phyloP scores from a whole-genome alignment of 2,329 filamentous ascomycete genomes.

The Xylaria sp. region DNA sequence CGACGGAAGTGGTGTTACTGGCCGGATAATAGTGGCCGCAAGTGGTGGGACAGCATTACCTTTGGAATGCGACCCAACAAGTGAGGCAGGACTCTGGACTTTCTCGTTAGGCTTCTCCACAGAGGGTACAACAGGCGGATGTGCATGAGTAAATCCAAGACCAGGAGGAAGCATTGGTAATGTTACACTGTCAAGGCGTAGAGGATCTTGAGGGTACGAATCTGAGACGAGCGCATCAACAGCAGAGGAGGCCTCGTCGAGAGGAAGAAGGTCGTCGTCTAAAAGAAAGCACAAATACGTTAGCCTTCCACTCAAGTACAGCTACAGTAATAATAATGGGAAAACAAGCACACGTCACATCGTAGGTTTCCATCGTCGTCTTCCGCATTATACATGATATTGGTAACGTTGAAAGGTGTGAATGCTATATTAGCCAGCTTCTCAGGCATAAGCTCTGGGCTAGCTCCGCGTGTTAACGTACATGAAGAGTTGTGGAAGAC shows the following conservation, averaged over 20 bases:
- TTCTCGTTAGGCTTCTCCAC: slow-evolving; percentile 22
- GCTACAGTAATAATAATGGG: slow-evolving; percentile 25
- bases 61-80: slow-evolving; percentile 18
- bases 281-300: slow-evolving; percentile 39
- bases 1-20: slow-evolving; percentile 31
- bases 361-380: slow-evolving; percentile 58
- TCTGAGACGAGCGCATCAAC: slow-evolving; percentile 67
- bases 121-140: slow-evolving; percentile 28
- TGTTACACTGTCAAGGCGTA: slow-evolving; percentile 20
- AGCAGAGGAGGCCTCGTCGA: slow-evolving; percentile 57
- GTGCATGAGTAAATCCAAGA: slow-evolving; percentile 37
- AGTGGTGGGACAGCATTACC: slow-evolving; percentile 12
- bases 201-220: slow-evolving; percentile 26
- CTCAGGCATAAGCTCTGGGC: slow-evolving; percentile 32
- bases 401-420: slow-evolving; percentile 38
- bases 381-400: slow-evolving; percentile 43
- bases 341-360: slow-evolving; percentile 40
- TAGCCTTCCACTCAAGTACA: slow-evolving; percentile 25
- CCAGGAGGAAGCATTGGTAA: slow-evolving; percentile 45
- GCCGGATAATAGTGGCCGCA: slow-evolving; percentile 28
- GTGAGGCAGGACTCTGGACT: slow-evolving; percentile 20
- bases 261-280: slow-evolving; percentile 59
- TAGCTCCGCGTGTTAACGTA: slow-evolving; percentile 56
- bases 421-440: slow-evolving; percentile 48
- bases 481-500: slow-evolving; percentile 59